phyloP scores from a whole-genome alignment of 2,329 filamentous ascomycete species.

The Aspergillus piperis region DNA sequence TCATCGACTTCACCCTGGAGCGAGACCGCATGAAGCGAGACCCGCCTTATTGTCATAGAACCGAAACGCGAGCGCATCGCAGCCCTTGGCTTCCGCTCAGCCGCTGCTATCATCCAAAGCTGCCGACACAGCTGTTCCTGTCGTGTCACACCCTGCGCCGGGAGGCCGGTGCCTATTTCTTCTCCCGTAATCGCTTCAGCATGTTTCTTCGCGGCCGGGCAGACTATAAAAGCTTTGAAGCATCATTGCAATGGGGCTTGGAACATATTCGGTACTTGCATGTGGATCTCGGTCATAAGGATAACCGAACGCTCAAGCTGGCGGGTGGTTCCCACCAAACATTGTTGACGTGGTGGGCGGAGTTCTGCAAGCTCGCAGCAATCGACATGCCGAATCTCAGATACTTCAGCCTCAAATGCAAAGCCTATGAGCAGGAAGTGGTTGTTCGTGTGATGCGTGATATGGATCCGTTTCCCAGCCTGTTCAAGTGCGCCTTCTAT shows the following conservation, averaged over 20 bases:
- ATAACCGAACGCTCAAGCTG: constrained; percentile 22
- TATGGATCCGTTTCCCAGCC: constrained; percentile 25
- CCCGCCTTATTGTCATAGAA: background rate
- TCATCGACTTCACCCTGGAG: constrained; percentile 22
- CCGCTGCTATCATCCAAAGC: constrained; percentile 21
- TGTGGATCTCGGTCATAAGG: constrained; percentile 23
- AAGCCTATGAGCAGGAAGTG: constrained; percentile 21
- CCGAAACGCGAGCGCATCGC: constrained; percentile 10
- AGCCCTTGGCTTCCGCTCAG: constrained; percentile 1
- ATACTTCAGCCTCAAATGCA: constrained; percentile 27
- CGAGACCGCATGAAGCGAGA: constrained; percentile 9
- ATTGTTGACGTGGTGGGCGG: constrained; percentile 20
- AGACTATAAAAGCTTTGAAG: constrained; percentile 19
- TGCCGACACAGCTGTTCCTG: constrained; percentile 21
- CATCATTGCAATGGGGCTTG: constrained; percentile 16
- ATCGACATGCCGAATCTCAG: constrained; percentile 21
- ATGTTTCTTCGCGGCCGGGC: constrained; percentile 14
- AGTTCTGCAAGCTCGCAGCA: constrained; percentile 19
- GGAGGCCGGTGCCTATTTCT: constrained; percentile 21
- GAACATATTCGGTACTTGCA: constrained; percentile 20
- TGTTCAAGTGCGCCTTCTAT: constrained; percentile 26
- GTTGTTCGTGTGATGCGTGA: constrained; percentile 17
- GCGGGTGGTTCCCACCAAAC: constrained; percentile 16
- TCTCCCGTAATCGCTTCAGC: constrained; percentile 20
- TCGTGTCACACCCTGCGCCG: constrained; percentile 18